Evolutionary conservation across 805 yeast species (phyloP), one percentile per base, ranked within the genome.

Genomic region (Alloascoidea africana): DNA sequence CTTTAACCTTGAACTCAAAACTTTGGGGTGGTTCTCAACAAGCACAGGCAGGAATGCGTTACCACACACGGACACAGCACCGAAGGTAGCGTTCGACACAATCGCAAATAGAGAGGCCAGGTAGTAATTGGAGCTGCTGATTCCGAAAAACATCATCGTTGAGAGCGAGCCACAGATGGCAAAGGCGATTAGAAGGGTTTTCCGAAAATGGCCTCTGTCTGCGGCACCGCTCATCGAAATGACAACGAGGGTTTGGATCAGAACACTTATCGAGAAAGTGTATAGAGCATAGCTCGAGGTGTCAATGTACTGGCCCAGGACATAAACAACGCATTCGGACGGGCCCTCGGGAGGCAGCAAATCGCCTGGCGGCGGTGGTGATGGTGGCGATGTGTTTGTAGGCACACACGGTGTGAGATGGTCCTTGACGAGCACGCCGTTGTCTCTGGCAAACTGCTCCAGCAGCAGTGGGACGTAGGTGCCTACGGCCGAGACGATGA

Each of bases 41-140:
- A 81, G 54, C 1, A 70, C 62, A 0, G 91, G 86, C 33, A 81
- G 52, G 44, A 72, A 70, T 1, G 91, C 76, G 52, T 81, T 82
- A 4, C 86, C 87, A 45, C 86, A 78, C 6, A 81, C 89, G 39
- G 76, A 76, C 2, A 77, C 84, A 5, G 80, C 83, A 1, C 93
- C 93, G 54, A 71, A 81, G 16, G 80, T 69, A 13, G 78, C 63
- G 47, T 78, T 81, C 1, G 84, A 77, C 0, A 74, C 36, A 4
- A 79, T 65, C 13, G 82, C 78, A 13, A 76, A 53, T 1, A 70
- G 16, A 0, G 78, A 54, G 1, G 78, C 74, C n/a, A 62, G 42
- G 40, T 71, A 70, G 50, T 67, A 73, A 33, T 65, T 62, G 19
- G 51, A 46, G 1, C 62, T 52, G 2, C 56, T 45, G 11, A 69